Percentiles rank a stretch among this genome's conserved stretches.
Evolutionary conservation across 164 flowering plant genomes (phyloP).

Genomic region (Taxillus chinensis): DNA sequence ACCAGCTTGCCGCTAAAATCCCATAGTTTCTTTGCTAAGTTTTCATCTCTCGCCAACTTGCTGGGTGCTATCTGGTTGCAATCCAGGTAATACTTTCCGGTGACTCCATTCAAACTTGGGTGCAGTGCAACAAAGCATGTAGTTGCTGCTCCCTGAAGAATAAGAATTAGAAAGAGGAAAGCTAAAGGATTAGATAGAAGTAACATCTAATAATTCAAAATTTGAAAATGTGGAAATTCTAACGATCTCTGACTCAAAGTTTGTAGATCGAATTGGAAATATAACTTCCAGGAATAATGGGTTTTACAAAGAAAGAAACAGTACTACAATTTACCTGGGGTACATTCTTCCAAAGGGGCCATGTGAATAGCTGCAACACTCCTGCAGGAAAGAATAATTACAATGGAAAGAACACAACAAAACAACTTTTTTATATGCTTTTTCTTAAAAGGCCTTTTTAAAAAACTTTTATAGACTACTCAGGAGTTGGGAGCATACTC

Average conservation of each 20-base stretch:
- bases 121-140: slow-evolving; percentile 84
- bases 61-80: slow-evolving; percentile 67
- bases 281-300: too few species aligned
- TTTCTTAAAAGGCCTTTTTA: neutral
- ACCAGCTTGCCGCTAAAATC: slow-evolving; percentile 73
- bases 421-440: neutral
- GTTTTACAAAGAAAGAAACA: neutral
- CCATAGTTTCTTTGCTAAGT: slow-evolving; percentile 70
- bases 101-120: slow-evolving; percentile 62
- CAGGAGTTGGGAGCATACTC: slow-evolving; percentile 30
- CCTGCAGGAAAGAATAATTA: slow-evolving; percentile 27
- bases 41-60: slow-evolving; percentile 37
- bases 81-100: slow-evolving; percentile 72
- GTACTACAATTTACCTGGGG: slow-evolving; percentile 52
- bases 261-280: too few species aligned
- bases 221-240: too few species aligned
- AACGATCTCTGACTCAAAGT: too few species aligned
- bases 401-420: neutral
- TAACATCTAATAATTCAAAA: neutral
- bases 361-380: slow-evolving; percentile 36
- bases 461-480: neutral
- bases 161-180: neutral
- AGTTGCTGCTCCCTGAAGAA: slow-evolving; percentile 85
- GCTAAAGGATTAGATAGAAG: neutral
- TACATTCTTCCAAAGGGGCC: slow-evolving; percentile 71